Percentiles rank a stretch among this genome's conserved stretches.
phyloP scores from a whole-genome alignment of 2,329 filamentous ascomycete species.

The Neofusicoccum parvum region DNA sequence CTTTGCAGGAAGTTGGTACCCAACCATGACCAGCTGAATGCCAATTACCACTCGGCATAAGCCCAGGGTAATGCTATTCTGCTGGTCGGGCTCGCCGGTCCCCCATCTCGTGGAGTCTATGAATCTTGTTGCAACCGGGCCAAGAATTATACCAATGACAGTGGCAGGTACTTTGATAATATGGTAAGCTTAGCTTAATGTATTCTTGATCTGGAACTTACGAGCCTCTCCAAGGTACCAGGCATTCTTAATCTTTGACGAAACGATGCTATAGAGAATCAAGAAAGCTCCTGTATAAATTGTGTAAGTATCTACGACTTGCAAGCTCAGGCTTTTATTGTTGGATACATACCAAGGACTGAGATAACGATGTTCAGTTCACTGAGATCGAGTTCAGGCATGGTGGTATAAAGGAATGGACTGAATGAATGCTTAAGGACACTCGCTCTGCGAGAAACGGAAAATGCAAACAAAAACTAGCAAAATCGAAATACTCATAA shows the following conservation, averaged over 20 bases:
- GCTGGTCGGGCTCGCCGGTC: constrained; percentile 35
- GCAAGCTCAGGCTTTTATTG: rapidly evolving
- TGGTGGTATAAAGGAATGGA: constrained; percentile 26
- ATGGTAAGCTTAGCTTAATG: constrained; percentile 9
- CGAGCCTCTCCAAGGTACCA: constrained; percentile 59
- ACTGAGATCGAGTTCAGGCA: constrained; percentile 53
- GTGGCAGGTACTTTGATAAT: not conserved
- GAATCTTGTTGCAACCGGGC: constrained; percentile 48
- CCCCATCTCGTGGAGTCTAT: constrained; percentile 48
- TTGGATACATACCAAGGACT: constrained; percentile 31
- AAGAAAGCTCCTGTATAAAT: constrained; percentile 47
- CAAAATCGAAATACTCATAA: too few relatives aligned
- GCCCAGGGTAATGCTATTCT: constrained; percentile 47
- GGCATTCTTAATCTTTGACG: constrained; percentile 55
- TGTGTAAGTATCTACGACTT: too few relatives aligned
- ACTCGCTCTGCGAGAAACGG: not conserved
- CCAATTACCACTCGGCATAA: constrained; percentile 62
- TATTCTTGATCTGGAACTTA: constrained; percentile 53
- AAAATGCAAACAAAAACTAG: not conserved
- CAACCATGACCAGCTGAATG: constrained; percentile 64
- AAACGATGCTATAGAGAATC: constrained; percentile 53
- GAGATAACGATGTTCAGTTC: constrained; percentile 56
- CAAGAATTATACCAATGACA: not conserved
- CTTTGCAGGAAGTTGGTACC: constrained; percentile 62
- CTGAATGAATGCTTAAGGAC: not conserved